A percentile compares a stretch with the other conserved stretches of the same genome.
Evolutionary conservation across 257 asterid species (phyloP).

Genomic region (Solanum habrochaites): DNA sequence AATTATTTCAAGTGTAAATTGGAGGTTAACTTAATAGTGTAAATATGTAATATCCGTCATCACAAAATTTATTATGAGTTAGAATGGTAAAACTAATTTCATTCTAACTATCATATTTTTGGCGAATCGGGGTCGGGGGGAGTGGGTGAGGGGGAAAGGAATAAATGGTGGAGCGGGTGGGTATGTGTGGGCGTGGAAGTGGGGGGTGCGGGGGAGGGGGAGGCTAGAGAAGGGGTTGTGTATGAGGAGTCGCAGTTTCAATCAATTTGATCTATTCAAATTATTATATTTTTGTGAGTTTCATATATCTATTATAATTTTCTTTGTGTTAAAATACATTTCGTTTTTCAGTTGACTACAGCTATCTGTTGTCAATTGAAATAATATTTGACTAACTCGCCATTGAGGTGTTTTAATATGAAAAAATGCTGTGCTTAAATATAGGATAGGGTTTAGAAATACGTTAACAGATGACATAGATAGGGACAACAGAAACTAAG

Average conservation of each 20-base stretch:
- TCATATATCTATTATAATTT: background rate
- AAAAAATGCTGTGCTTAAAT: no score
- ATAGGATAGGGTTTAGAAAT: no score
- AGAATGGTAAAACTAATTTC: background rate
- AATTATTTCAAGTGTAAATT: background rate
- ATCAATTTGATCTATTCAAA: background rate
- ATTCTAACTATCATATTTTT: background rate
- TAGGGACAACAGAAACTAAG: no score
- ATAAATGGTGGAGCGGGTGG: no score
- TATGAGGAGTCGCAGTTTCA: no score
- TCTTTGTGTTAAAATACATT: background rate
- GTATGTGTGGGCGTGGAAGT: no score
- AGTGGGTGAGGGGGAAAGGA: no score
- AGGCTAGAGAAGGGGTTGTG: no score
- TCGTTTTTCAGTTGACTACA: background rate
- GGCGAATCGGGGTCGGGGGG: no score
- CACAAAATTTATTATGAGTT: background rate
- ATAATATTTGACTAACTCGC: background rate
- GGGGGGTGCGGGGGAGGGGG: no score
- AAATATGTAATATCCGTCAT: background rate
- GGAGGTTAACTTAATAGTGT: background rate
- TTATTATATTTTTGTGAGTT: background rate
- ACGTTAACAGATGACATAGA: no score
- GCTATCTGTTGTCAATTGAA: background rate
- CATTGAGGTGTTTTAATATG: background rate